phyloP scores from a whole-genome alignment of 192 early-diverging fungal genomes.

The Dimargaris cristalligena region DNA sequence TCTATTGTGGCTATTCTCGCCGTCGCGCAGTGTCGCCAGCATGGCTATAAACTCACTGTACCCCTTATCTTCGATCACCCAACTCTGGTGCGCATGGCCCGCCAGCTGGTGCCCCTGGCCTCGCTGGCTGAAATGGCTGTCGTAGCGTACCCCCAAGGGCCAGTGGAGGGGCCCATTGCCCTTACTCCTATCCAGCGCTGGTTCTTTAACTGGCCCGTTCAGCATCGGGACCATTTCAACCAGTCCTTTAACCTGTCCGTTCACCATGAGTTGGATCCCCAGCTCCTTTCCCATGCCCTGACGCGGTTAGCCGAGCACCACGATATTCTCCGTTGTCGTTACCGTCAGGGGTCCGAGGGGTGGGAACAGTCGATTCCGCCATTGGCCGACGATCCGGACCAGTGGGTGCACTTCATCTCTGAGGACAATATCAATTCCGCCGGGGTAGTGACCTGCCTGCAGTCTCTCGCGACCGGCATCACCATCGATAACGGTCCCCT shows the following conservation, averaged over 20 bases:
- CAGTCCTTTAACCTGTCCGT: conserved; percentile 1
- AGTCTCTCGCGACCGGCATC: too few relatives aligned
- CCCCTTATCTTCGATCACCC: not conserved
- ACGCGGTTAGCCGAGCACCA: not conserved
- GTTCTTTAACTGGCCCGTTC: conserved; percentile 1
- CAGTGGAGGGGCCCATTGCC: not conserved
- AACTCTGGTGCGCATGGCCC: not conserved
- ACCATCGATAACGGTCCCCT: too few relatives aligned
- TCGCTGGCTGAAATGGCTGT: not conserved
- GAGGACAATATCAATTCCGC: not conserved
- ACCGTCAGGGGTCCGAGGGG: not conserved
- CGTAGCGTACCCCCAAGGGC: too few relatives aligned
- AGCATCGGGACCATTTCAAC: conserved; percentile 2
- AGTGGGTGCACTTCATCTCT: not conserved
- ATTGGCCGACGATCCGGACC: not conserved
- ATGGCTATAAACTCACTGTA: not conserved
- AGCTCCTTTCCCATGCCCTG: not conserved
- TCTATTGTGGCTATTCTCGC: not conserved
- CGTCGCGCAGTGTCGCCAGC: not conserved
- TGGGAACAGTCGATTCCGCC: too few relatives aligned
- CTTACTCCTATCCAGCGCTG: not conserved
- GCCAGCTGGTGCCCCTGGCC: not conserved
- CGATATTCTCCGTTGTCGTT: conserved; percentile 2
- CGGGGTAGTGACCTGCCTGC: not conserved
- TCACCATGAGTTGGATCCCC: not conserved